Evolutionary conservation across 257 asterid genomes (phyloP).

Genomic region (Solanum peruvianum): DNA sequence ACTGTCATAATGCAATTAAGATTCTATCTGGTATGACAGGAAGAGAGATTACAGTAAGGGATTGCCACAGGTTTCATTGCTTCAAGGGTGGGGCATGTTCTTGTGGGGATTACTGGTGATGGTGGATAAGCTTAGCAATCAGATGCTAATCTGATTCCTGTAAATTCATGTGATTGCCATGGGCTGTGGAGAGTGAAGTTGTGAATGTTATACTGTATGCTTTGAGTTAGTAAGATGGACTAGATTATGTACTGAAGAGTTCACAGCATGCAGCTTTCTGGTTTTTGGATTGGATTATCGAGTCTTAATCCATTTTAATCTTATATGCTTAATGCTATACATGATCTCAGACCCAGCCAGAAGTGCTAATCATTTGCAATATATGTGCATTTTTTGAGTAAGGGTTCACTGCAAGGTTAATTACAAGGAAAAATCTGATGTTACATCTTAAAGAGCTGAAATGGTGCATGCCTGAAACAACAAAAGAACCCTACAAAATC

Average conservation of each 20-base stretch:
- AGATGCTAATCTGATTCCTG: background rate
- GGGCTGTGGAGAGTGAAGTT: background rate
- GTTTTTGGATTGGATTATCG: background rate
- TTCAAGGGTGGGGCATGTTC: constrained; percentile 53
- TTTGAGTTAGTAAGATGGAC: background rate
- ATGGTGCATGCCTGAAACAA: background rate
- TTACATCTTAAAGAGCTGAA: background rate
- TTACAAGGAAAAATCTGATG: background rate
- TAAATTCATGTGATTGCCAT: background rate
- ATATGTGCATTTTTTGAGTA: background rate
- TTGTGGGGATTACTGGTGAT: constrained; percentile 62
- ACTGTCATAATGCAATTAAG: constrained; percentile 56
- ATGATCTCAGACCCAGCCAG: background rate
- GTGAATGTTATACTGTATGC: background rate
- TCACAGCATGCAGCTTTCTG: background rate
- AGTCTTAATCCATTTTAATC: background rate
- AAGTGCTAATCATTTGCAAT: background rate
- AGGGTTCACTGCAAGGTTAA: background rate
- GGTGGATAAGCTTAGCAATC: background rate
- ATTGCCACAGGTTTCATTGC: constrained; percentile 60
- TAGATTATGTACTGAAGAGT: background rate
- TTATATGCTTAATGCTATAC: background rate
- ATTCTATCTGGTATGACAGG: constrained; percentile 31
- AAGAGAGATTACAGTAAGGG: constrained; percentile 55
- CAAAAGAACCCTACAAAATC: background rate